Conservation (phyloP, 202 grass and related monocot genomes). For the Carex sylvatica region DNA sequence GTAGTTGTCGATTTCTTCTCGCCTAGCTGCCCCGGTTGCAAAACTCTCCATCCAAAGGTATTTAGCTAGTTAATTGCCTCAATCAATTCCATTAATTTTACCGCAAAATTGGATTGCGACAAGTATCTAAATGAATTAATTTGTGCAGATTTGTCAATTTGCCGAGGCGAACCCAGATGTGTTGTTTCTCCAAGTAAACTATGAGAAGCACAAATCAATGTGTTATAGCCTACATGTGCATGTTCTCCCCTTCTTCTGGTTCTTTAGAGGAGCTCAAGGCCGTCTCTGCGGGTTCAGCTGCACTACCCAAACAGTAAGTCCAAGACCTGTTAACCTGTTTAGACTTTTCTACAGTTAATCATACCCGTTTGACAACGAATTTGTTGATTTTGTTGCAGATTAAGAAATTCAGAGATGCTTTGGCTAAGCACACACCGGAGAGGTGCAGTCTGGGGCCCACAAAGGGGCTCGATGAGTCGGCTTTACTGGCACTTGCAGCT, state of each 20-base stretch:
- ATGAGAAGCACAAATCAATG: slow-evolving; percentile 87
- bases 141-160: slow-evolving; percentile 69
- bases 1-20: slow-evolving; percentile 91
- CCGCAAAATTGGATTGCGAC: background rate
- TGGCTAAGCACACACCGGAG: slow-evolving; percentile 74
- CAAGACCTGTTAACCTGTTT: background rate
- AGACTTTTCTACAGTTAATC: background rate
- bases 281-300: slow-evolving; percentile 82
- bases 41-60: slow-evolving; percentile 90
- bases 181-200: slow-evolving; percentile 81
- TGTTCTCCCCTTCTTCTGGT: slow-evolving; percentile 91
- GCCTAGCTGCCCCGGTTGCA: slow-evolving; percentile 74
- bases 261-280: slow-evolving; percentile 79
- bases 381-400: slow-evolving; percentile 40
- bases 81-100: background rate
- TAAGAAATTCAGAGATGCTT: slow-evolving; percentile 74
- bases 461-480: slow-evolving; percentile 60
- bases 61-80: background rate
- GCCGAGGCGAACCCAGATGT: slow-evolving; percentile 67
- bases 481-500: slow-evolving; percentile 57
- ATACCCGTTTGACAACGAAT: background rate
- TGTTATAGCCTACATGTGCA: slow-evolving; percentile 88
- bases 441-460: slow-evolving; percentile 66
- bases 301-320: slow-evolving; percentile 80
- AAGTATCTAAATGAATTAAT: slow-evolving; percentile 17